A percentile compares a stretch with the other conserved stretches of the same genome.
Evolutionary conservation across 1,284 basidiomycete genomes (phyloP).

Genomic region (Meira nashicola): DNA sequence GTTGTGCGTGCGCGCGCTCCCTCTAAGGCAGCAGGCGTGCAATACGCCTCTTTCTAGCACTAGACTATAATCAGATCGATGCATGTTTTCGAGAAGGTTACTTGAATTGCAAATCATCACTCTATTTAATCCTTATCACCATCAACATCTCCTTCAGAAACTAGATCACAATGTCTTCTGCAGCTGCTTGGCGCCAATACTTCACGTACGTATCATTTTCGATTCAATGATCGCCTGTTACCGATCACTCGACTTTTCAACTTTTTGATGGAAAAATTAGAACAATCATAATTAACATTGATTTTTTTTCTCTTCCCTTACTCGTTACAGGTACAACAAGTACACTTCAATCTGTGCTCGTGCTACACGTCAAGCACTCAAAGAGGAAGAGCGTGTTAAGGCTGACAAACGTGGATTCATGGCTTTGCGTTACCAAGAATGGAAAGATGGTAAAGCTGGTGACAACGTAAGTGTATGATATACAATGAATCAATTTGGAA

Average conservation of each 20-base stretch:
- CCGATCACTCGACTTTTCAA: not conserved
- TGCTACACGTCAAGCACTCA: constrained; percentile 54
- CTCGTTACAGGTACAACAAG: constrained; percentile 54
- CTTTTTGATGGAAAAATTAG: not conserved
- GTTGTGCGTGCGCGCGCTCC: no score
- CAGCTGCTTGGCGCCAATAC: constrained; percentile 16
- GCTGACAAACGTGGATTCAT: constrained; percentile 53
- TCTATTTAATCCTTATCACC: not conserved
- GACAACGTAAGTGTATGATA: constrained; percentile 42
- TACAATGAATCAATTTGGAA: not conserved
- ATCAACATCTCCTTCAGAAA: not conserved
- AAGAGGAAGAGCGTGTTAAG: constrained; percentile 54
- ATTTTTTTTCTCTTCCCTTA: not conserved
- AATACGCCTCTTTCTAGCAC: no score
- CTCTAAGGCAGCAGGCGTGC: no score
- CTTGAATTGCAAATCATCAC: no score
- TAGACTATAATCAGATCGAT: no score
- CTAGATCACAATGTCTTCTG: constrained; percentile 11
- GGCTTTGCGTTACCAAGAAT: constrained; percentile 54
- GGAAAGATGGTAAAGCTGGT: constrained; percentile 53
- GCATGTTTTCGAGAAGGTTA: no score
- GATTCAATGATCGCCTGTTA: not conserved
- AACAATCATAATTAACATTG: not conserved
- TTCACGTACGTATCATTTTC: constrained; percentile 10
- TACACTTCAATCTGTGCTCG: constrained; percentile 54